Base-by-base conservation (phyloP, 1,139 yeast genomes). In the Taphrina betulina region DNA sequence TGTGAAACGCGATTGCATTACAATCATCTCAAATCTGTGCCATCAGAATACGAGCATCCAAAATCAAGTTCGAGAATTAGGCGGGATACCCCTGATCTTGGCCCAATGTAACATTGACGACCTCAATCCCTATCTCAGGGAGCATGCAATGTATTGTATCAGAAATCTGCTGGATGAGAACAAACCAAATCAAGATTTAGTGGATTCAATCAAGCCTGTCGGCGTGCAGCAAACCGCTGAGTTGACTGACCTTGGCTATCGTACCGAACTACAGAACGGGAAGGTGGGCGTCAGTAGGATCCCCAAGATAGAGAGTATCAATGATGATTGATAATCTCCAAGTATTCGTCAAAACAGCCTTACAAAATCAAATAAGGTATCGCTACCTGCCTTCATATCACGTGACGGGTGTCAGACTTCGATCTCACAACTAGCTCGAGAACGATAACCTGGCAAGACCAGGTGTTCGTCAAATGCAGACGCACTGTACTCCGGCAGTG, bases 71-170 rank as follows among this genome's bases (percentile, higher is more conserved):
- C 74, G 96, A 44, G 77, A 77, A 35, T 65, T 75, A 0, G 87
- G 84, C 53, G 95, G 90, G 0, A 68, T 92, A 7, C 85, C 81
- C 57, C 69, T 87, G 19, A 75, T 90, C 0, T 72, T 92, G 23
- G 85, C 94, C 1, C 85, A 83, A 63, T 89, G 96, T 70, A 78
- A 84, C 37, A 82, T 92, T 46, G 98, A 92, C 68, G 83, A 82
- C 51, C 81, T 85, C 65, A 94, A 92, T 65, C 97, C 97, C 0
- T 89, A 63, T 65, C 83, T 92, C 59, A 85, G 87, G 61, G 98
- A 92, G 66, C 74, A 94, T 60, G 79, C 95, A 1, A 85, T 92
- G 31, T 70, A 90, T 10, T 87, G 96, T 64, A 68, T 92, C 42
- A 79, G 83, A 62, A 83, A 82, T 60, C 69, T 89, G 29, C 70